phyloP scores from a whole-genome alignment of 768 basidiomycete species.

The Lactifluus subvellereus region DNA sequence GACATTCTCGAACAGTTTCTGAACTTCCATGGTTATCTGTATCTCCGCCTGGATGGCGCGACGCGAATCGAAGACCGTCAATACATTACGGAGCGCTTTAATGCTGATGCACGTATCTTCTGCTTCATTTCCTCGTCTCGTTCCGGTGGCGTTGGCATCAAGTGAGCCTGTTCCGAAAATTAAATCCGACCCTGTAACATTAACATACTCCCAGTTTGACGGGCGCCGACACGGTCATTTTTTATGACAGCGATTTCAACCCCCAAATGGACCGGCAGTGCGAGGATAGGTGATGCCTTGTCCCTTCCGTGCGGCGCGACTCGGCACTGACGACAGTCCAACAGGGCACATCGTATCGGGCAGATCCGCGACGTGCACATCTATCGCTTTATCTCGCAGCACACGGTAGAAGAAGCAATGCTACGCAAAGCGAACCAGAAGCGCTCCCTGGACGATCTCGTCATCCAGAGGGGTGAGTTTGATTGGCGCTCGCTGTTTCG shows the following conservation, averaged over 20 bases:
- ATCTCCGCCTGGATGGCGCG: constrained; percentile 89
- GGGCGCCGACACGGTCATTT: constrained; percentile 92
- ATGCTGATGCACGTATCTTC: constrained; percentile 68
- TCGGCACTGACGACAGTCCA: constrained; percentile 10
- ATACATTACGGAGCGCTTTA: constrained; percentile 84
- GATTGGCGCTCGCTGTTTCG: constrained; percentile 86
- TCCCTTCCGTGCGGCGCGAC: background rate
- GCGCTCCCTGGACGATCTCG: constrained; percentile 80
- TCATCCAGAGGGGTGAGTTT: constrained; percentile 92
- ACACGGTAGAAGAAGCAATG: constrained; percentile 95
- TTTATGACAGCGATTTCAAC: constrained; percentile 96
- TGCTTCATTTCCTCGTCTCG: constrained; percentile 86
- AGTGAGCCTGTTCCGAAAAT: constrained; percentile 45
- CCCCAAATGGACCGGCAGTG: constrained; percentile 98
- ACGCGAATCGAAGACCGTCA: constrained; percentile 94
- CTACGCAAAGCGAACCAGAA: constrained; percentile 98
- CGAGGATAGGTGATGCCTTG: constrained; percentile 67
- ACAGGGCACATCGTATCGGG: constrained; percentile 94
- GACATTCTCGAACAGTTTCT: constrained; percentile 93
- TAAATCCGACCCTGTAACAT: background rate
- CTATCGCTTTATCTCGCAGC: constrained; percentile 84
- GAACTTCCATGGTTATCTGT: constrained; percentile 88
- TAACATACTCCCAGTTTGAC: constrained; percentile 48
- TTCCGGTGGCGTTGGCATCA: constrained; percentile 89
- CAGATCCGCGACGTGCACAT: constrained; percentile 96